Evolutionary conservation across 2,329 filamentous ascomycete genomes (phyloP).

Genomic region (Aspergillus quadrilineatus): DNA sequence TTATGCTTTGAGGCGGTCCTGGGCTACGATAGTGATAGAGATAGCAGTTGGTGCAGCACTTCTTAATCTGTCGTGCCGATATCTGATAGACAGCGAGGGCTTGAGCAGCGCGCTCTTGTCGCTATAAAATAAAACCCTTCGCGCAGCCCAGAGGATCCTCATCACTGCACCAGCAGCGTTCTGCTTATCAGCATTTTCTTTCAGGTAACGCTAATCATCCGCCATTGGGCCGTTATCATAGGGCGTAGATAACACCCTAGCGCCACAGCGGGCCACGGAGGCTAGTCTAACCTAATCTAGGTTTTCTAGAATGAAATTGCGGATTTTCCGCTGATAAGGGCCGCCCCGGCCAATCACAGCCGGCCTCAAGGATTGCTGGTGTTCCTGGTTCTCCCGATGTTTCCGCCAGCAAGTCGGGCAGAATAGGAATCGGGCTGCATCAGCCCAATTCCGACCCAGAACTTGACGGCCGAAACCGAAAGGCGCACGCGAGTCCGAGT

Average conservation of each 20-base stretch:
- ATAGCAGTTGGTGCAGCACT: not conserved
- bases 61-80: conserved; percentile 3
- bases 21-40: not conserved
- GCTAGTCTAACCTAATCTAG: not conserved
- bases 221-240: not conserved
- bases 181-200: conserved; percentile 2
- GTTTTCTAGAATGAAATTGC: not conserved
- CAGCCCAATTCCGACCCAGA: not conserved
- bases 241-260: conserved; percentile 4
- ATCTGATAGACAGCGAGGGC: not conserved
- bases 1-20: conserved; percentile 1
- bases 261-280: not conserved
- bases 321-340: not conserved
- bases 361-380: not conserved
- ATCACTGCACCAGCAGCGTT: not conserved
- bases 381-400: conserved; percentile 4
- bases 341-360: conserved; percentile 2
- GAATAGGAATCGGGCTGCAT: not conserved
- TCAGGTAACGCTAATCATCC: conserved; percentile 1
- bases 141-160: not conserved
- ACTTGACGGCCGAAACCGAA: not conserved
- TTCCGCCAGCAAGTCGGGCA: not conserved
- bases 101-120: not conserved
- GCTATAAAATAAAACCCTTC: not conserved
- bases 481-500: not conserved